Percentiles rank a stretch among this genome's conserved stretches.
Conservation (phyloP, 208 protist species). For the Spongospora subterranea region DNA sequence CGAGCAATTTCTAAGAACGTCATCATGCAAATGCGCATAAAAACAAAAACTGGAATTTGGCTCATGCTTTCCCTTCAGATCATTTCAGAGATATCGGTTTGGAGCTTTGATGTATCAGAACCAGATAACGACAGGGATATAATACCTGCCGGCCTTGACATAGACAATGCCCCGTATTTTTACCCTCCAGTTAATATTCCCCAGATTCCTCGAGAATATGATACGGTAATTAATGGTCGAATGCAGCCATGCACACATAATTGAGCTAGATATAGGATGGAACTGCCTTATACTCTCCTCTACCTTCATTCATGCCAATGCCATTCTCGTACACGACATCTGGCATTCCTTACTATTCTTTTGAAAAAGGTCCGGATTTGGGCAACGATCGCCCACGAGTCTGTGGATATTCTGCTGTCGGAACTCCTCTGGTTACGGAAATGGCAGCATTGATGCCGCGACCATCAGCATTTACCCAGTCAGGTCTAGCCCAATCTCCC, state of each 20-base stretch:
- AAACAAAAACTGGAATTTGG: neutral
- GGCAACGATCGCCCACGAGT: neutral
- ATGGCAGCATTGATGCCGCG: neutral
- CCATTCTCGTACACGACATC: neutral
- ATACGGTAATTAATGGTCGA: neutral
- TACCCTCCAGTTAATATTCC: constrained; percentile 33
- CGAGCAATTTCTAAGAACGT: neutral
- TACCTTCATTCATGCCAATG: neutral
- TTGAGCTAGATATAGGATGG: constrained; percentile 3
- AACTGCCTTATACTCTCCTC: neutral
- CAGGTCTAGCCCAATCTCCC: neutral
- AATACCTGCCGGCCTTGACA: neutral
- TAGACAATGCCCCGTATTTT: neutral
- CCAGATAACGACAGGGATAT: neutral
- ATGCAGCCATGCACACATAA: neutral
- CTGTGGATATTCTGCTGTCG: constrained; percentile 3
- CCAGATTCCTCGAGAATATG: neutral
- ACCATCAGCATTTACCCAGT: neutral
- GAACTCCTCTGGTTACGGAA: neutral
- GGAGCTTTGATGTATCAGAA: neutral
- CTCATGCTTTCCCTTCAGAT: neutral
- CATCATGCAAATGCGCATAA: neutral
- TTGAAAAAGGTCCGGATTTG: neutral
- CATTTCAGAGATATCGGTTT: neutral
- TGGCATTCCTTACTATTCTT: constrained; percentile 13